Evolutionary conservation across 352 stramenopile species (phyloP).

Genomic region (Phytophthora podocarpi): DNA sequence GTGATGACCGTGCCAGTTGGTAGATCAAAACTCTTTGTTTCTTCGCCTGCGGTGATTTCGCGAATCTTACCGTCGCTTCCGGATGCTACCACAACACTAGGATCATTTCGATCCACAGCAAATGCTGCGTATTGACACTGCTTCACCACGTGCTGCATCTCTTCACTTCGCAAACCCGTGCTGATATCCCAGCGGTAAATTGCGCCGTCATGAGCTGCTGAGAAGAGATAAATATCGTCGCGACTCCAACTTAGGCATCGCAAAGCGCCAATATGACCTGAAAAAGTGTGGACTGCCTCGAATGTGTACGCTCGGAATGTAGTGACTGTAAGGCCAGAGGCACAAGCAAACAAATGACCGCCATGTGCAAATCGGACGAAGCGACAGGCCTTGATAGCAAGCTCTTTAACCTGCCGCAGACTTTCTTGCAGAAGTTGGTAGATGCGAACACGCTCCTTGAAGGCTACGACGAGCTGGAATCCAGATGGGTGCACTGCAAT

Average conservation of each 20-base stretch:
- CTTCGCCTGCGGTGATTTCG: conserved; percentile 65
- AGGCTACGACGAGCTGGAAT: conserved; percentile 73
- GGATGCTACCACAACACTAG: conserved; percentile 53
- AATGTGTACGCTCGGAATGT: conserved; percentile 75
- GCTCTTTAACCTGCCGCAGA: conserved; percentile 64
- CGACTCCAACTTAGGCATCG: conserved; percentile 64
- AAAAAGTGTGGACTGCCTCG: conserved; percentile 71
- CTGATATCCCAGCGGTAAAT: conserved; percentile 81
- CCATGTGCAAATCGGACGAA: conserved; percentile 69
- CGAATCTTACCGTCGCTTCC: conserved; percentile 75
- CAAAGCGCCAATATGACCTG: conserved; percentile 82
- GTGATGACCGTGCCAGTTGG: conserved; percentile 46
- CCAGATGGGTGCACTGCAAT: conserved; percentile 72
- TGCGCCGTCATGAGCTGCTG: conserved; percentile 75
- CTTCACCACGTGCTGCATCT: conserved; percentile 79
- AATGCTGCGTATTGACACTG: conserved; percentile 75
- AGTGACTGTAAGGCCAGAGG: conserved; percentile 64
- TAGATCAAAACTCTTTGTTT: conserved; percentile 58
- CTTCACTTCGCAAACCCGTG: conserved; percentile 63
- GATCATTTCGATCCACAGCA: conserved; percentile 55
- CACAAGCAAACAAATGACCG: conserved; percentile 78
- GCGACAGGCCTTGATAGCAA: conserved; percentile 68
- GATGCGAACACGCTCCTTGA: conserved; percentile 79
- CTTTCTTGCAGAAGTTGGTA: conserved; percentile 78
- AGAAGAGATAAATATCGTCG: conserved; percentile 82